Conservation (phyloP, 2,329 filamentous ascomycete species). For the Mariannaea sp. region DNA sequence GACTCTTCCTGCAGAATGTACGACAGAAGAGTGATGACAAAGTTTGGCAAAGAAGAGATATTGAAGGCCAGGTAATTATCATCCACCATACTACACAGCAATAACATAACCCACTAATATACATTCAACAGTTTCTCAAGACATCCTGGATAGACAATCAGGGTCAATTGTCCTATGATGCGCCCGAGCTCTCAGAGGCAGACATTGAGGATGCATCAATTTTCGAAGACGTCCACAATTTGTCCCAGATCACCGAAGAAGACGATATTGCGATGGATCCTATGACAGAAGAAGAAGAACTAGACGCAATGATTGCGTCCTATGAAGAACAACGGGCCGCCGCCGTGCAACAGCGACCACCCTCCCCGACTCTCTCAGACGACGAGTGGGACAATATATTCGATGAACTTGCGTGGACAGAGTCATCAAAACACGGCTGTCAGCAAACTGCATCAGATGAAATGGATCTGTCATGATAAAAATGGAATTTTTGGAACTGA, state of each 20-base stretch:
- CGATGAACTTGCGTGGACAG: conserved; percentile 44
- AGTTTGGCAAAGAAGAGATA: conserved; percentile 63
- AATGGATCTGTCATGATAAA: conserved; percentile 51
- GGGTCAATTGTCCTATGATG: conserved; percentile 42
- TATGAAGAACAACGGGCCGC: conserved; percentile 43
- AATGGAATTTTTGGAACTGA: conserved; percentile 21
- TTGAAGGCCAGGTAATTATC: conserved; percentile 57
- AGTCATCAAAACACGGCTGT: conserved; percentile 27
- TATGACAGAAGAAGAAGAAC: conserved; percentile 56
- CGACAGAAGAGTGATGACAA: conserved; percentile 64
- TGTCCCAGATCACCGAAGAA: conserved; percentile 30
- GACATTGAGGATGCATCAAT: conserved; percentile 58
- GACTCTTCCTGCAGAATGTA: conserved; percentile 71
- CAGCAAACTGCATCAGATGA: conserved; percentile 41
- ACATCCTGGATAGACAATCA: conserved; percentile 42
- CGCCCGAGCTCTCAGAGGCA: conserved; percentile 51
- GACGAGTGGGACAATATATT: conserved; percentile 70
- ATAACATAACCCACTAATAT: conserved; percentile 14
- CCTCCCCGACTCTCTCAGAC: conserved; percentile 51
- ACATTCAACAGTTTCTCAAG: conserved; percentile 42
- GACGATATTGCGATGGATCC: conserved; percentile 61
- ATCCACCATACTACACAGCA: neutral
- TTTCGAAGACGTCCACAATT: conserved; percentile 38
- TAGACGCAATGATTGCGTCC: conserved; percentile 61
- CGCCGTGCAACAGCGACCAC: conserved; percentile 35